Conservation (phyloP, 371 early-diverging fungal genomes). For the Haplosporangium sp. region DNA sequence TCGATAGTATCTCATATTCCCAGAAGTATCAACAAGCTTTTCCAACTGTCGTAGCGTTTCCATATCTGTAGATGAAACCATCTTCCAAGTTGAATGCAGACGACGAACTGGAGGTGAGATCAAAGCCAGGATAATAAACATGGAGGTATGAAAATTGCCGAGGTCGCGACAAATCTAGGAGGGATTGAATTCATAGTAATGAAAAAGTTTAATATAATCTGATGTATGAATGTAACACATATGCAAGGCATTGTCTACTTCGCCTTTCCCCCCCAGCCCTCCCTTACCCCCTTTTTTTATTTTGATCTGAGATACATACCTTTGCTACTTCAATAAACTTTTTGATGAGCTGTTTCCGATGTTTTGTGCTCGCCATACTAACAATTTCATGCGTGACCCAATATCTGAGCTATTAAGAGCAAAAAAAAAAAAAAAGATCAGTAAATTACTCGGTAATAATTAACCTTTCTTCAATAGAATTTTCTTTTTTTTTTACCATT, state of each 20-base stretch:
- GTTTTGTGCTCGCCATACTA: constrained; percentile 53
- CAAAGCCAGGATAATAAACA: constrained; percentile 64
- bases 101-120: constrained; percentile 63
- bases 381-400: constrained; percentile 69
- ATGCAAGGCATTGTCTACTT: neutral
- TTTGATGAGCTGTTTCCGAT: constrained; percentile 58
- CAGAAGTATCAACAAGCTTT: constrained; percentile 58
- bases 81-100: constrained; percentile 60
- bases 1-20: constrained; percentile 64
- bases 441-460: too few relatives aligned
- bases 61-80: constrained; percentile 52
- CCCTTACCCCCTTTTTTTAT: neutral
- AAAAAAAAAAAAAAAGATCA: too few relatives aligned
- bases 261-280: neutral
- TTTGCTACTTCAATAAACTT: constrained; percentile 65
- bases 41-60: constrained; percentile 56
- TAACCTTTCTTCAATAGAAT: neutral
- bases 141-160: constrained; percentile 62
- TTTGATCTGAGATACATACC: constrained; percentile 19
- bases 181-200: neutral
- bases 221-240: neutral
- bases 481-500: constrained; percentile 37
- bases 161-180: constrained; percentile 54
- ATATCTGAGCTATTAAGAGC: constrained; percentile 56
- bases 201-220: neutral